These are phyloP conservation scores for Pestalotiopsis sp. DNA, from an alignment of 2,329 filamentous ascomycete species.

Conservation along the genomic window DNA sequence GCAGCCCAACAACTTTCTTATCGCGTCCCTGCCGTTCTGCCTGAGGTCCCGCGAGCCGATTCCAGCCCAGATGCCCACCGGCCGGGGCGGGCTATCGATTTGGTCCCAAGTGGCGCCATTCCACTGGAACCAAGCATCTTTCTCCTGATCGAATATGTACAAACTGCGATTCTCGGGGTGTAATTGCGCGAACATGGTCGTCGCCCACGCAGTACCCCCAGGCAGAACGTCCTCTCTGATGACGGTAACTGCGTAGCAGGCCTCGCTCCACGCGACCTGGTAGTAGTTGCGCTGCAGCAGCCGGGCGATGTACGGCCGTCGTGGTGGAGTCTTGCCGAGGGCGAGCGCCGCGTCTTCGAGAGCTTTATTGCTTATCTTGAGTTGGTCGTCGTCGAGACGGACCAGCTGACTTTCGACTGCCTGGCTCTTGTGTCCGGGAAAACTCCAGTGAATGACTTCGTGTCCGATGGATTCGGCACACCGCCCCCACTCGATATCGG, in stretches of 20 bases:
- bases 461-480: background rate
- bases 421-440: background rate
- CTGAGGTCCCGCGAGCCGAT: background rate
- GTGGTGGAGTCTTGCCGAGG: background rate
- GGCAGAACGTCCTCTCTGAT: background rate
- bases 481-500: background rate
- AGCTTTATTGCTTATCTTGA: background rate
- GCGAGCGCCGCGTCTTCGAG: background rate
- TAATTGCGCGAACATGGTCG: background rate
- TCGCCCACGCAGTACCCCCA: background rate
- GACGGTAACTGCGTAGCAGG: background rate
- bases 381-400: background rate
- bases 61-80: background rate
- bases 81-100: background rate
- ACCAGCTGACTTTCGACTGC: background rate
- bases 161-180: background rate
- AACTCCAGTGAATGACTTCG: conserved; percentile 1
- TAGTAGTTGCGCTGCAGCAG: conserved; percentile 3
- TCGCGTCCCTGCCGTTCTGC: background rate
- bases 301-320: background rate
- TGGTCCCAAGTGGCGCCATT: background rate
- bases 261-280: background rate
- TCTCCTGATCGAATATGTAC: background rate
- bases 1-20: background rate
- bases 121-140: background rate